Evolutionary conservation across 148 eudicot genomes (phyloP), one percentile per base, ranked within the genome.

Genomic region (Silene uniflora): DNA sequence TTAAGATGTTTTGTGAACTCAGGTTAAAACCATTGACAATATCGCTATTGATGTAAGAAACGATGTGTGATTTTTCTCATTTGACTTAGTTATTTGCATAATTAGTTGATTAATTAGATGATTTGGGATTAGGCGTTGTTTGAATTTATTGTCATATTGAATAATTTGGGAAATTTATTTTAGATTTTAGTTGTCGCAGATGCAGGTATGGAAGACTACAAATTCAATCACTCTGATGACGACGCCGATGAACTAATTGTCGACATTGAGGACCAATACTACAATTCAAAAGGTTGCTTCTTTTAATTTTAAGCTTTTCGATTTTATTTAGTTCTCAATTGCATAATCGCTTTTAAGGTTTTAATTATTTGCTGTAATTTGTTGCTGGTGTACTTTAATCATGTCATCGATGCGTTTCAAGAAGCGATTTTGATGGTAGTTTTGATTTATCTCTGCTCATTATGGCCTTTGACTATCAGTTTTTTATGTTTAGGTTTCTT

Each of bases 141-240:
- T n/a, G n/a, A n/a, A n/a, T n/a, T n/a, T n/a, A n/a, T n/a, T n/a
- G n/a, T n/a, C n/a, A n/a, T n/a, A n/a, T n/a, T n/a, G n/a, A n/a
- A n/a, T n/a, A n/a, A n/a, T n/a, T n/a, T n/a, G n/a, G n/a, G n/a
- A n/a, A n/a, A n/a, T n/a, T n/a, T n/a, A n/a, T n/a, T n/a, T n/a
- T n/a, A n/a, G n/a, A n/a, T n/a, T n/a, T n/a, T n/a, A n/a, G n/a
- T n/a, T 74, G 21, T 54, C 10, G 76, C 80, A 93, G 98, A 94
- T 84, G 97, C 97, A 72, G 98, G 91, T 86, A 94, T 94, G 97
- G 98, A 94, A 74, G 98, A 94, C 67, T 94, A 94, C 77, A 97
- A 97, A 69, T 94, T 94, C 42, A 97, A 91, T 77, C 90, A 91
- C 81, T 94, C 98, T 1, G 98, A 94, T 29, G 98, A 94, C 54